Percentiles rank a stretch among this genome's conserved stretches.
Conservation (phyloP, 2,329 filamentous ascomycete genomes). For the Cladophialophora bantiana region DNA sequence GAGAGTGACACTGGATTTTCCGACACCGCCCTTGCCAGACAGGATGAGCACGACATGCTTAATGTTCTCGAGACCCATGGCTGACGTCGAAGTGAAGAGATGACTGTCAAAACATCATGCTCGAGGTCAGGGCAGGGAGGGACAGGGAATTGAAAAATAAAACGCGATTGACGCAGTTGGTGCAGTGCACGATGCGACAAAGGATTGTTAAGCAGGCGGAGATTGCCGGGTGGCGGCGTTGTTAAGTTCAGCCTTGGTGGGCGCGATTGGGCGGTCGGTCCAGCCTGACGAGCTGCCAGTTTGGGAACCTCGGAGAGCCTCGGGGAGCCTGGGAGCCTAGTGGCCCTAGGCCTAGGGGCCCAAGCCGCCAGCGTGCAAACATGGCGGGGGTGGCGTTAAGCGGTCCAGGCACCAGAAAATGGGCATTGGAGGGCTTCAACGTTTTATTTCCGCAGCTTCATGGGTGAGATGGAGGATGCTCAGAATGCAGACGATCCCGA, state of each 20-base stretch:
- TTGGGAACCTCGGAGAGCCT: neutral
- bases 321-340: neutral
- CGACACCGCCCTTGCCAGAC: slow-evolving; percentile 96
- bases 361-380: neutral
- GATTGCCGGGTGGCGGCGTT: slow-evolving; percentile 20
- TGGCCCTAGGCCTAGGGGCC: neutral
- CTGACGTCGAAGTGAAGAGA: neutral
- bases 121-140: neutral
- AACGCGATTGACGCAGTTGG: slow-evolving; percentile 6
- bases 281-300: neutral
- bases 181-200: slow-evolving; percentile 3
- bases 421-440: slow-evolving; percentile 11
- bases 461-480: neutral
- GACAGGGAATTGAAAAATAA: neutral
- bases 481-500: neutral
- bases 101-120: neutral
- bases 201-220: slow-evolving; percentile 29
- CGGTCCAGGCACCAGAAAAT: slow-evolving; percentile 22
- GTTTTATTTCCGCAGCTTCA: neutral
- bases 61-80: slow-evolving; percentile 40
- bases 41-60: slow-evolving; percentile 63
- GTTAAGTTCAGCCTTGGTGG: slow-evolving; percentile 17
- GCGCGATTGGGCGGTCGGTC: slow-evolving; percentile 5
- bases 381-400: slow-evolving; percentile 26
- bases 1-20: slow-evolving; percentile 96